Percentiles rank a stretch among this genome's conserved stretches.
Evolutionary conservation across 2,329 filamentous ascomycete genomes (phyloP).

Genomic region (Microdochium nivale): DNA sequence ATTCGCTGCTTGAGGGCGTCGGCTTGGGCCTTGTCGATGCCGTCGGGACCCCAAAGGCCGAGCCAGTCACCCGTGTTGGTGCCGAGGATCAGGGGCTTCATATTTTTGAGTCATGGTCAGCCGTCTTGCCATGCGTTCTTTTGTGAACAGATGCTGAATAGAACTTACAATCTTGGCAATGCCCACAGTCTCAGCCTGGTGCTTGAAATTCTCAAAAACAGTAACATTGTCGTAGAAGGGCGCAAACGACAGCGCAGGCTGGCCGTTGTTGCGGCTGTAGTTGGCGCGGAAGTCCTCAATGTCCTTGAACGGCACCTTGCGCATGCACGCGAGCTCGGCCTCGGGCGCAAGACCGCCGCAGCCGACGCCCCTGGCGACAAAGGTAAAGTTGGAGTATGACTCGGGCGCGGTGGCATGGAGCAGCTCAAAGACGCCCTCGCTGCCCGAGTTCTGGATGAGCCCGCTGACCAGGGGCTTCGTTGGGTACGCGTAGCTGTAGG

Average conservation of each 20-base stretch:
- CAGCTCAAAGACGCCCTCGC: conserved; percentile 2
- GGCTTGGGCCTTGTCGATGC: neutral
- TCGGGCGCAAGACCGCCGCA: conserved; percentile 20
- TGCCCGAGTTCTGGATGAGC: conserved; percentile 4
- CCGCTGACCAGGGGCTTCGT: conserved; percentile 3
- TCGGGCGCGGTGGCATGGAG: conserved; percentile 3
- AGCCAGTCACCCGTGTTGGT: neutral
- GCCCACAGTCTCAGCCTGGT: conserved; percentile 14
- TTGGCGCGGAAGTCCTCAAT: conserved; percentile 21
- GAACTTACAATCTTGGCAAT: conserved; percentile 17
- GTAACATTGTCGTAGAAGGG: conserved; percentile 20
- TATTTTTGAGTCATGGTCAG: neutral
- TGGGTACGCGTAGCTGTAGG: conserved; percentile 3
- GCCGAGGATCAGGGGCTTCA: neutral
- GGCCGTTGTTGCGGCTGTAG: conserved; percentile 14
- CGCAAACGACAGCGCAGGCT: conserved; percentile 18
- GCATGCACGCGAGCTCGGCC: conserved; percentile 28
- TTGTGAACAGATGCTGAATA: no score
- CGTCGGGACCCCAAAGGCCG: neutral
- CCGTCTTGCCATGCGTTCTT: no score
- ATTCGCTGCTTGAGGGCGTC: neutral
- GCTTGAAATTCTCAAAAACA: conserved; percentile 24
- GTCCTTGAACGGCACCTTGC: conserved; percentile 18
- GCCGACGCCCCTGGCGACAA: conserved; percentile 27
- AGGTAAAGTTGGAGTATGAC: conserved; percentile 25